phyloP scores from a whole-genome alignment of 192 early-diverging fungal genomes.

The Lunasporangiospora selenospora region DNA sequence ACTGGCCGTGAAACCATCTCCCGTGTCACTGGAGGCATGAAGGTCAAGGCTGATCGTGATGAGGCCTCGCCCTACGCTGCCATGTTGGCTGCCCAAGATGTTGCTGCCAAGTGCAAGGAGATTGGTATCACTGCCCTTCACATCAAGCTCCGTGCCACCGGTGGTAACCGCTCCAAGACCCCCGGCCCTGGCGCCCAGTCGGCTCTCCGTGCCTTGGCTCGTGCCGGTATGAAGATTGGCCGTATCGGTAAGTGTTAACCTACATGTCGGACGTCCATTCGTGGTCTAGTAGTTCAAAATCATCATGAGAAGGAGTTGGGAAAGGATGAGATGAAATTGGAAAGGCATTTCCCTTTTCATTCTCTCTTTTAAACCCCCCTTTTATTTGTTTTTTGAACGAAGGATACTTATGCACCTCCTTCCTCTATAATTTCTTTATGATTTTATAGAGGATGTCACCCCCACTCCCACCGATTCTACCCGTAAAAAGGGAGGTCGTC shows the following conservation, averaged over 20 bases:
- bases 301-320: too few relatives aligned
- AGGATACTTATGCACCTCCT: slow-evolving; percentile 32
- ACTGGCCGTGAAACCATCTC: slow-evolving; percentile 99
- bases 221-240: slow-evolving; percentile 99
- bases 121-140: slow-evolving; percentile 99
- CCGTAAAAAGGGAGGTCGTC: slow-evolving; percentile 99
- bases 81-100: slow-evolving; percentile 99
- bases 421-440: slow-evolving; percentile 27
- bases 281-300: too few relatives aligned
- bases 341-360: background rate
- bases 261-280: too few relatives aligned
- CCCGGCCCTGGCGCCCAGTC: slow-evolving; percentile 98
- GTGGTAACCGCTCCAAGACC: slow-evolving; percentile 98
- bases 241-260: slow-evolving; percentile 77
- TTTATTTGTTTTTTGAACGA: background rate
- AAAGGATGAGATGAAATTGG: too few relatives aligned
- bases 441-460: slow-evolving; percentile 88
- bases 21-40: slow-evolving; percentile 99
- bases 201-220: slow-evolving; percentile 98
- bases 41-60: slow-evolving; percentile 99
- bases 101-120: slow-evolving; percentile 98
- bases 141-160: slow-evolving; percentile 99
- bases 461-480: slow-evolving; percentile 99
- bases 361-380: background rate
- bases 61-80: slow-evolving; percentile 99